Base-by-base conservation (phyloP, 768 basidiomycete genomes). In the Suillus fuscotomentosus region DNA sequence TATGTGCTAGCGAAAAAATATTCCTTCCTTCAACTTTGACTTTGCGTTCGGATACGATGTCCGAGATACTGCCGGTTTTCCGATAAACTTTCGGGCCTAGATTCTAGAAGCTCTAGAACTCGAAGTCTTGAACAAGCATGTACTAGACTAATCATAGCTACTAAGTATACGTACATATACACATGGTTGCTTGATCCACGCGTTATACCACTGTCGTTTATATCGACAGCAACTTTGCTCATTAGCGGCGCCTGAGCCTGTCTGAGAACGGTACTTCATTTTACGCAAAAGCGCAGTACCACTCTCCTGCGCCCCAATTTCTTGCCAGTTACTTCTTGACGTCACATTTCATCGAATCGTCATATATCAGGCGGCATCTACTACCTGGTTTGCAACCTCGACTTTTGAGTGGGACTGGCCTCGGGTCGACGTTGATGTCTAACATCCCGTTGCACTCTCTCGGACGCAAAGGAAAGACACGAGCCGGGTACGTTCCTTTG, bases 401-500 rank as follows among this genome's bases (percentile, higher is more conserved):
- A 59, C 24, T 42, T 41, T 59, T 41, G 56, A 20, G 56, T 59
- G 17, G 24, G 39, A 31, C 24, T 59, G 57, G 57, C 57, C 57
- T 59, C 11, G 57, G 57, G 57, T 59, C 65, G 70, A 56, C 68
- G 51, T 74, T 68, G 75, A 88, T 88, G 87, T 84, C 88, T 75
- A 89, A 89, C 79, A 91, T 90, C 76, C 89, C 88, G n/a, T 78
- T 91, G 62, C 84, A 80, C 70, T 80, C 81, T 70, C 79, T 90
- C 72, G 78, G 84, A 83, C 79, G 81, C 76, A 73, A 69, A 60
- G 81, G 80, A 68, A 82, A 79, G 70, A 69, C 79, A 66, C 80
- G 79, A 75, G 74, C 80, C 65, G 82, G 80, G 61, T 84, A 86
- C 78, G 69, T 77, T 67, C 82, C 77, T 69, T 78, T 86, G 38